These are phyloP conservation scores for Fusarium goolgardi DNA, from an alignment of 2,329 filamentous ascomycete genomes.

Conservation along the genomic window DNA sequence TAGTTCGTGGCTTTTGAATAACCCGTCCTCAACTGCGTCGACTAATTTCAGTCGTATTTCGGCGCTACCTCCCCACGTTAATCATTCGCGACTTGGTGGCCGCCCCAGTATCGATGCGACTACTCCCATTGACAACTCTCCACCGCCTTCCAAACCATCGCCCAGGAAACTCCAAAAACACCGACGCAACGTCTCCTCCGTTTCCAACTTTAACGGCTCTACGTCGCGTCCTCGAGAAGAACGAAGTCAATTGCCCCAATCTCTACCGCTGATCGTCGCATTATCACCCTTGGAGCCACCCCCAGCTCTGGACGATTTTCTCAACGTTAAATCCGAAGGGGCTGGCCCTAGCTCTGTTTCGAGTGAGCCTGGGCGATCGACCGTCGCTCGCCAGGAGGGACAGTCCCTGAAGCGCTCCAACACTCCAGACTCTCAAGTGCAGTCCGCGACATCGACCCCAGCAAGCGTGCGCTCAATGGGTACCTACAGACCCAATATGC, in stretches of 20 bases:
- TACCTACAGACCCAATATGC: slow-evolving; percentile 43
- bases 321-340: slow-evolving; percentile 41
- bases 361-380: slow-evolving; percentile 42
- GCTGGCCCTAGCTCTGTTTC: slow-evolving; percentile 47
- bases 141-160: slow-evolving; percentile 47
- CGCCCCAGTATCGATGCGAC: slow-evolving; percentile 60
- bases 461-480: slow-evolving; percentile 25
- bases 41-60: slow-evolving; percentile 55
- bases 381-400: slow-evolving; percentile 44
- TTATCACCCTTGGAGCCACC: slow-evolving; percentile 44
- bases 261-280: slow-evolving; percentile 44
- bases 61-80: slow-evolving; percentile 48
- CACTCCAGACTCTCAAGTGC: slow-evolving; percentile 29
- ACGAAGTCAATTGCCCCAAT: slow-evolving; percentile 28
- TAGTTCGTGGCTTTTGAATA: slow-evolving; percentile 61
- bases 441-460: slow-evolving; percentile 35
- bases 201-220: slow-evolving; percentile 26
- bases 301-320: slow-evolving; percentile 38
- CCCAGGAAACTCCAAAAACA: slow-evolving; percentile 55
- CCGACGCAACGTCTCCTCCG: slow-evolving; percentile 48
- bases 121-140: slow-evolving; percentile 49
- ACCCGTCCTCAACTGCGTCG: slow-evolving; percentile 66
- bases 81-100: slow-evolving; percentile 52
- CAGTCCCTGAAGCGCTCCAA: slow-evolving; percentile 43
- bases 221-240: slow-evolving; percentile 22